phyloP scores from a whole-genome alignment of 1,284 basidiomycete genomes.

The Ganoderma boninense region DNA sequence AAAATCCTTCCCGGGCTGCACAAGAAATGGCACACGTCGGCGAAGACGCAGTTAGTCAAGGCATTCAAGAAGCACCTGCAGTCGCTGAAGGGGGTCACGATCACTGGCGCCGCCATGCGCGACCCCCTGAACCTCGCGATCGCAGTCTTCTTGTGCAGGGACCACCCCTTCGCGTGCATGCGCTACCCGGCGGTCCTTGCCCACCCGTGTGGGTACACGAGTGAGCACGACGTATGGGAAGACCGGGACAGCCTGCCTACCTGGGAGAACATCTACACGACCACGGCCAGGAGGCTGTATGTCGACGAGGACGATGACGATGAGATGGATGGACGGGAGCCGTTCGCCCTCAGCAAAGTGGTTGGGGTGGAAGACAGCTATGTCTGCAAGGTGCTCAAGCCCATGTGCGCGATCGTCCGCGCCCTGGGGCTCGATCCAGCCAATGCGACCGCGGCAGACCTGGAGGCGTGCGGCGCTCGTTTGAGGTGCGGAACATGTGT shows the following conservation, averaged over 20 bases:
- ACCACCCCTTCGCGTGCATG: not conserved
- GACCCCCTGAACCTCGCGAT: constrained; percentile 21
- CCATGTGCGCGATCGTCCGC: not conserved
- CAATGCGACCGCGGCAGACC: not conserved
- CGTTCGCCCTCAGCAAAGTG: not conserved
- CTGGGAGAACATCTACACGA: not conserved
- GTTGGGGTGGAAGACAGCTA: not conserved
- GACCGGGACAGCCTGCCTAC: not conserved
- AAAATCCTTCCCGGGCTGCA: not conserved
- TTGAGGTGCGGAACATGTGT: constrained; percentile 1
- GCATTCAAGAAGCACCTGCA: not conserved
- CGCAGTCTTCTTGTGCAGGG: constrained; percentile 8
- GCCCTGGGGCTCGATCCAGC: not conserved
- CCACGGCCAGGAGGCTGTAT: not conserved
- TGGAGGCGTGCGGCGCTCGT: constrained; percentile 2
- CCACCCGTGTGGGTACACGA: not conserved
- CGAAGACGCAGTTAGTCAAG: constrained; percentile 2
- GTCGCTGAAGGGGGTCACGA: not conserved
- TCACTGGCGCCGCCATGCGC: not conserved
- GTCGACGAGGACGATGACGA: not conserved
- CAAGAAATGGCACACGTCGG: not conserved
- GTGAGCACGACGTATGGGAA: not conserved
- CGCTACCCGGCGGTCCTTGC: constrained; percentile 11
- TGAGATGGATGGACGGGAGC: not conserved
- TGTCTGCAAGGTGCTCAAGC: not conserved